Evolutionary conservation across 345 rosid species (phyloP).

Genomic region (Brassica incana): DNA sequence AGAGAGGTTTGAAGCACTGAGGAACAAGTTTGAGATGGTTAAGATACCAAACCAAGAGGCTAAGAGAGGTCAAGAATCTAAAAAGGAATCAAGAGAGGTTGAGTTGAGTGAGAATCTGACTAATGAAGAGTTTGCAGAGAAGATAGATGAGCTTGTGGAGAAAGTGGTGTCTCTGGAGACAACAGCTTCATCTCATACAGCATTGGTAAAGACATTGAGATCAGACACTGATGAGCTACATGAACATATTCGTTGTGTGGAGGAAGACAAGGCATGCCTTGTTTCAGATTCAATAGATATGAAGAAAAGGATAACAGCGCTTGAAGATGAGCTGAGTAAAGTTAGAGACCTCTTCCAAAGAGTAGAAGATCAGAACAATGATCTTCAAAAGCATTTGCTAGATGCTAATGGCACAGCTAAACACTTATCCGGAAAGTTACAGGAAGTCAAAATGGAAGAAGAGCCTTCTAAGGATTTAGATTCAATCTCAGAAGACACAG

Average conservation of each 20-base stretch:
- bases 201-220: constrained; percentile 55
- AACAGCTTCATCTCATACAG: constrained; percentile 56
- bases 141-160: constrained; percentile 69
- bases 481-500: constrained; percentile 20
- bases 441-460: constrained; percentile 51
- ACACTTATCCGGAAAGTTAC: constrained; percentile 54
- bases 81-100: constrained; percentile 30
- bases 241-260: constrained; percentile 49
- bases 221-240: constrained; percentile 61
- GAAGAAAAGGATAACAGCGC: constrained; percentile 45
- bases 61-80: constrained; percentile 6
- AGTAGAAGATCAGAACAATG: constrained; percentile 47
- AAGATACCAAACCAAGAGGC: constrained; percentile 30
- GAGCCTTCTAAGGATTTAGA: constrained; percentile 15
- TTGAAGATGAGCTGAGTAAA: constrained; percentile 62
- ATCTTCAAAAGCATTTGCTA: constrained; percentile 45
- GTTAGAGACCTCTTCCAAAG: constrained; percentile 53
- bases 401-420: constrained; percentile 53
- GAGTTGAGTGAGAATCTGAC: constrained; percentile 26
- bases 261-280: constrained; percentile 60
- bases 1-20: constrained; percentile 47
- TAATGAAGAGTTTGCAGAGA: constrained; percentile 52
- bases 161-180: constrained; percentile 64
- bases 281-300: constrained; percentile 45
- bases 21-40: constrained; percentile 37